A percentile compares a stretch with the other conserved stretches of the same genome.
phyloP scores from a whole-genome alignment of 73 alveolate genomes.

The Tetrahymena borealis region DNA sequence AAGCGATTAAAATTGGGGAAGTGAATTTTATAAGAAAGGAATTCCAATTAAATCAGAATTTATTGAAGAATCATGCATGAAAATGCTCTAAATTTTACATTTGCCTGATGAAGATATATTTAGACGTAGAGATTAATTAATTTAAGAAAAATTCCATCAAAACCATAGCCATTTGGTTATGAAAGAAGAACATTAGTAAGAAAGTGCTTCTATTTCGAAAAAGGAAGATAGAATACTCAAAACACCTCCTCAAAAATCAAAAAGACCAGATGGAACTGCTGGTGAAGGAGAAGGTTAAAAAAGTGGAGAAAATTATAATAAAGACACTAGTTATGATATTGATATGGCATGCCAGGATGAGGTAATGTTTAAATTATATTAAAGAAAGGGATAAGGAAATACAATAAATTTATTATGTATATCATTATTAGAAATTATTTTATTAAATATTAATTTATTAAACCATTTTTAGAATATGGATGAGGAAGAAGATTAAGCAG shows the following conservation, averaged over 20 bases:
- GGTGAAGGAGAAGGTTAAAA: background rate
- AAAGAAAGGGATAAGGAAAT: background rate
- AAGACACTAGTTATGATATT: background rate
- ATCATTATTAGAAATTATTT: background rate
- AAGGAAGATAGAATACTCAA: background rate
- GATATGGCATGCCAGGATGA: background rate
- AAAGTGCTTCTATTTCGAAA: background rate
- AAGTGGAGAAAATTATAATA: background rate
- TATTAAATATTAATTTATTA: background rate
- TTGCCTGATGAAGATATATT: background rate
- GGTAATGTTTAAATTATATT: background rate
- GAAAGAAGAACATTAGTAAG: background rate
- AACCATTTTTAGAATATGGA: background rate
- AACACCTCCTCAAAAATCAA: background rate
- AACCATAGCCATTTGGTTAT: background rate
- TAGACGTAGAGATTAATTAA: background rate
- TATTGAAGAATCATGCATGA: background rate
- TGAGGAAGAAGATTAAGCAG: background rate
- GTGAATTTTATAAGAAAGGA: background rate
- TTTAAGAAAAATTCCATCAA: background rate
- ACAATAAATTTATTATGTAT: too few relatives aligned
- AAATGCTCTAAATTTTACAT: background rate
- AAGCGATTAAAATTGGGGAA: background rate
- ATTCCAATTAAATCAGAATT: background rate
- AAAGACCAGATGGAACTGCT: background rate